Conservation (phyloP, 148 eudicot species). For the Arbutus unedo region DNA sequence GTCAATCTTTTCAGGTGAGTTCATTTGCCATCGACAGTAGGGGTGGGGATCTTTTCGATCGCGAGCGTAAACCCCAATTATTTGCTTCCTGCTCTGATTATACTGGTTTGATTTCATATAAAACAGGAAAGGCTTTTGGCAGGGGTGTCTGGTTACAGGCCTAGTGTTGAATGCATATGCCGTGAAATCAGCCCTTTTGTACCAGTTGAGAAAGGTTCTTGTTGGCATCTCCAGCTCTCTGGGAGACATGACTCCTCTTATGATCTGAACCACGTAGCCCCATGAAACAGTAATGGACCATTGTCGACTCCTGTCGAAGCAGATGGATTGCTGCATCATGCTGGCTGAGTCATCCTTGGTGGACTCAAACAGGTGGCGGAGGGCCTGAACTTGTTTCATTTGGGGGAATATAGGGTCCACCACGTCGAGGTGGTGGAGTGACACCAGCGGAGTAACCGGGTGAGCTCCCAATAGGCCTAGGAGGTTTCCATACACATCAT, state of each 20-base stretch:
- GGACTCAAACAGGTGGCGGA: conserved; percentile 32
- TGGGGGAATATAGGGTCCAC: conserved; percentile 45
- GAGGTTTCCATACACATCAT: conserved; percentile 49
- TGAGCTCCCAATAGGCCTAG: conserved; percentile 51
- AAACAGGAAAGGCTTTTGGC: conserved; percentile 48
- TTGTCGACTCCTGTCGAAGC: conserved; percentile 34
- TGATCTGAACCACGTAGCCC: conserved; percentile 48
- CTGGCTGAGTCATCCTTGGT: conserved; percentile 36
- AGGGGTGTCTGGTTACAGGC: conserved; percentile 39
- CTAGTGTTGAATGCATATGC: conserved; percentile 53
- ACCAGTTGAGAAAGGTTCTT: conserved; percentile 52
- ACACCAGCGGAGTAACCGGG: conserved; percentile 44
- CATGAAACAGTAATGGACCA: conserved; percentile 51
- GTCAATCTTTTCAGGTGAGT: conserved; percentile 34
- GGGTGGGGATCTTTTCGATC: conserved; percentile 32
- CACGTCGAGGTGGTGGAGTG: conserved; percentile 50
- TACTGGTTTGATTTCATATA: conserved; percentile 30
- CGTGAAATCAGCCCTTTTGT: conserved; percentile 40
- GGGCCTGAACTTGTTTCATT: conserved; percentile 29
- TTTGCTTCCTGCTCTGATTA: conserved; percentile 39
- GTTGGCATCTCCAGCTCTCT: conserved; percentile 52
- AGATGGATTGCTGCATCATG: conserved; percentile 47
- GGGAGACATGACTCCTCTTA: conserved; percentile 43
- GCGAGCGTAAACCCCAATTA: conserved; percentile 46
- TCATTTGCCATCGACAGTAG: conserved; percentile 35